These are phyloP conservation scores for Arctostaphylos glauca DNA, from an alignment of 148 eudicot species.

Conservation along the genomic window DNA sequence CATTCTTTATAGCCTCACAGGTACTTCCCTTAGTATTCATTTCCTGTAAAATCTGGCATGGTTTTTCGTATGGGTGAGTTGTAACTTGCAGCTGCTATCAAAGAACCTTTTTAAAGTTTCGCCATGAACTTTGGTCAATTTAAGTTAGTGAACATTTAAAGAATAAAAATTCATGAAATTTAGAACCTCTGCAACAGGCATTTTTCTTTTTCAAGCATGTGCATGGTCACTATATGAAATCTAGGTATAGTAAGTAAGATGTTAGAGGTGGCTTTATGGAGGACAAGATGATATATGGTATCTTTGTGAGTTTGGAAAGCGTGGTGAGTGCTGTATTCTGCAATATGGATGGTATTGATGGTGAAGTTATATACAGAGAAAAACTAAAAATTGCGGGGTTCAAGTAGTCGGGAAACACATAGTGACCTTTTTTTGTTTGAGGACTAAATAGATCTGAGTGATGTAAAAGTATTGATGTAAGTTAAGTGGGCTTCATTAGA, in stretches of 20 bases:
- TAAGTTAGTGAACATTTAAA: not conserved
- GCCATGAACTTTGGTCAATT: not conserved
- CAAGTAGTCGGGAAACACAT: not conserved
- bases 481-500: not conserved
- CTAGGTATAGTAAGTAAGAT: not conserved
- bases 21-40: not conserved
- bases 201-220: not conserved
- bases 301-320: not conserved
- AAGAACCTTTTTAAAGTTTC: not conserved
- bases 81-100: not conserved
- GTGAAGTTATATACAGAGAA: not conserved
- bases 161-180: not conserved
- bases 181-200: not conserved
- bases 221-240: not conserved
- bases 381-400: not conserved
- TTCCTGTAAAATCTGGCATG: not conserved
- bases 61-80: not conserved
- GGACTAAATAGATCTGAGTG: not conserved
- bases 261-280: not conserved
- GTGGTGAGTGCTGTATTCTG: not conserved
- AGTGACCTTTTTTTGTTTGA: not conserved
- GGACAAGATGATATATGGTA: not conserved
- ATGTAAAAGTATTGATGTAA: not conserved
- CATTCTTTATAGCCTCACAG: constrained; percentile 22
- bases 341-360: not conserved